Conservation (phyloP, 805 yeast species). For the Candida railenensis region DNA sequence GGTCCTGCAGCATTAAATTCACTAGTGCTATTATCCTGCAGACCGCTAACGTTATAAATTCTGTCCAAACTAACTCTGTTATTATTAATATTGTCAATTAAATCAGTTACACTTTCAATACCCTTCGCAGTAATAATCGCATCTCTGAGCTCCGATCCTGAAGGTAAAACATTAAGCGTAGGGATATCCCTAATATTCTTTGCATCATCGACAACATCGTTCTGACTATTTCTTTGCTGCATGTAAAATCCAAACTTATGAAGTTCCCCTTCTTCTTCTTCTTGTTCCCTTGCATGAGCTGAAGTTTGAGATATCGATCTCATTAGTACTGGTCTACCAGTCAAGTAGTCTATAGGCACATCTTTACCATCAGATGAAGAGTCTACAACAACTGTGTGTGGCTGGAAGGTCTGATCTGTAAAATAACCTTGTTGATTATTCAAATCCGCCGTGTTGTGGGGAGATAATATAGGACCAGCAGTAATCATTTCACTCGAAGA, state of each 20-base stretch:
- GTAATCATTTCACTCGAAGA: constrained; percentile 50
- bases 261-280: constrained; percentile 89
- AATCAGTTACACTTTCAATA: constrained; percentile 63
- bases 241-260: constrained; percentile 84
- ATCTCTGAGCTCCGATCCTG: constrained; percentile 54
- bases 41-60: constrained; percentile 37
- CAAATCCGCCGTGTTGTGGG: constrained; percentile 28
- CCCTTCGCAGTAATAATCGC: constrained; percentile 76
- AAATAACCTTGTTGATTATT: constrained; percentile 19
- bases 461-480: constrained; percentile 53
- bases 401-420: constrained; percentile 39
- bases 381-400: constrained; percentile 74
- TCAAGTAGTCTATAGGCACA: constrained; percentile 61
- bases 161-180: constrained; percentile 43
- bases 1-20: background rate
- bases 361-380: constrained; percentile 51
- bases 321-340: constrained; percentile 71
- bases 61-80: constrained; percentile 51
- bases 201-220: constrained; percentile 7
- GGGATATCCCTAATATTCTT: constrained; percentile 19
- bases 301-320: constrained; percentile 65
- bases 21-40: background rate
- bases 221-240: constrained; percentile 50
- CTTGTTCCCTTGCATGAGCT: constrained; percentile 70
- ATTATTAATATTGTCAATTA: constrained; percentile 62